Base-by-base conservation (phyloP, 768 basidiomycete species). In the Tubosaeta sp. region DNA sequence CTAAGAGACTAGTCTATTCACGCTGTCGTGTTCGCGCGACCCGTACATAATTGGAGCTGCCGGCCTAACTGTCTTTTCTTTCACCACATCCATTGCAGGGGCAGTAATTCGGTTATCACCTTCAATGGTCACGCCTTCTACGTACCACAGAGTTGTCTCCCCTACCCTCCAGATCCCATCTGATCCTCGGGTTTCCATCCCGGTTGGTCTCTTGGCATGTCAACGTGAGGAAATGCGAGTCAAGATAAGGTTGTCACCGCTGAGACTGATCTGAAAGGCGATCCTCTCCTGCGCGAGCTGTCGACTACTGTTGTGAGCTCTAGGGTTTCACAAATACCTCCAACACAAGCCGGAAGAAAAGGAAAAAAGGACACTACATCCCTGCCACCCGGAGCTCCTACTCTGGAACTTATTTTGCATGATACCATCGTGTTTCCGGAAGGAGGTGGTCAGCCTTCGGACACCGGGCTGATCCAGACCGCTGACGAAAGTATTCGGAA, bases 391-490 rank as follows among this genome's bases (percentile, higher is more conserved):
- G 69, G 68, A 21, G 71, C 64, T 31, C 76, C 82, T 3, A 67
- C 84, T 16, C 75, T 87, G 42, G 84, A 88, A 59, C 70, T 91
- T 8, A 73, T 83, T 45, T 69, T 90, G 40, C 82, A 86, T 46
- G 90, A 91, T 62, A 90, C 87, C 0, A 76, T 87, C 12, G 77
- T 90, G 42, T 91, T 90, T 63, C 89, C 90, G 0, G 88, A 90
- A 67, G 89, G 87, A 9, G 82, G 89, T 11, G 90, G 90, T 0
- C 90, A 92, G 56, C 86, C 87, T 1, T 82, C 82, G 0, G 90
- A 92, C 60, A 80, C 80, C 22, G 89, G 89, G 2, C 70, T 90
- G 27, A 67, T 68, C 22, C 73, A 69, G 2, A 73, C 71, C 18
- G 55, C 62, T 3, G 73, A 80, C 57, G 75, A 75, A n/a, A 67